Conservation (phyloP, 371 early-diverging fungal species). For the Capniomyces stellatus region DNA sequence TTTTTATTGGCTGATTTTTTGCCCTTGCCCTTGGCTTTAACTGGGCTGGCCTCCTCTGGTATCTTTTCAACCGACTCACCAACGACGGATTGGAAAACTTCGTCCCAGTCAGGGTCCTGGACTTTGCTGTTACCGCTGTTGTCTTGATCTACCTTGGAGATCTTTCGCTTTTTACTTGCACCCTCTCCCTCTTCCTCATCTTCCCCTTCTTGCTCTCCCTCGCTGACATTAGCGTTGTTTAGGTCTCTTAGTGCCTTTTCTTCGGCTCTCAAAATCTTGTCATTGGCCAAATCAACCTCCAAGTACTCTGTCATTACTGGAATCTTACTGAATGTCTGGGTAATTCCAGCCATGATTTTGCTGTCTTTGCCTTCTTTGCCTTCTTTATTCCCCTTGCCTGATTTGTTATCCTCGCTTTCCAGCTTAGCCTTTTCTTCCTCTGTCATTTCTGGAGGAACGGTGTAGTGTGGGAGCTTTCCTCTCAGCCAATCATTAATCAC, state of each 20-base stretch:
- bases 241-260: slow-evolving; percentile 21
- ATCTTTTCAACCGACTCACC: slow-evolving; percentile 43
- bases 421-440: not conserved
- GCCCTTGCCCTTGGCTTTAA: not conserved
- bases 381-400: slow-evolving; percentile 11
- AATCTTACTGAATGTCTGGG: slow-evolving; percentile 70
- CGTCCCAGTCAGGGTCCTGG: slow-evolving; percentile 66
- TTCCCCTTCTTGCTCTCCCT: slow-evolving; percentile 12
- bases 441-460: slow-evolving; percentile 53
- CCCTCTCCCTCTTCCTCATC: slow-evolving; percentile 9
- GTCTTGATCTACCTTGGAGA: not conserved
- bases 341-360: slow-evolving; percentile 34
- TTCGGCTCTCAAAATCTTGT: slow-evolving; percentile 13
- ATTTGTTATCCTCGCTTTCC: slow-evolving; percentile 12
- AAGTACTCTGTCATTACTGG: slow-evolving; percentile 55
- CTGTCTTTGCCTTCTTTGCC: slow-evolving; percentile 13
- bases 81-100: slow-evolving; percentile 64
- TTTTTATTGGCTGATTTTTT: not conserved
- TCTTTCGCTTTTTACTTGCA: not conserved
- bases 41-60: slow-evolving; percentile 6
- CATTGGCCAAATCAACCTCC: slow-evolving; percentile 48
- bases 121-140: not conserved
- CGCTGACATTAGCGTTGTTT: slow-evolving; percentile 2
- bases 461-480: slow-evolving; percentile 95
- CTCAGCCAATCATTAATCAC: slow-evolving; percentile 98